Evolutionary conservation across 495 filamentous ascomycete species (phyloP).

Genomic region (Penicillium canariense): DNA sequence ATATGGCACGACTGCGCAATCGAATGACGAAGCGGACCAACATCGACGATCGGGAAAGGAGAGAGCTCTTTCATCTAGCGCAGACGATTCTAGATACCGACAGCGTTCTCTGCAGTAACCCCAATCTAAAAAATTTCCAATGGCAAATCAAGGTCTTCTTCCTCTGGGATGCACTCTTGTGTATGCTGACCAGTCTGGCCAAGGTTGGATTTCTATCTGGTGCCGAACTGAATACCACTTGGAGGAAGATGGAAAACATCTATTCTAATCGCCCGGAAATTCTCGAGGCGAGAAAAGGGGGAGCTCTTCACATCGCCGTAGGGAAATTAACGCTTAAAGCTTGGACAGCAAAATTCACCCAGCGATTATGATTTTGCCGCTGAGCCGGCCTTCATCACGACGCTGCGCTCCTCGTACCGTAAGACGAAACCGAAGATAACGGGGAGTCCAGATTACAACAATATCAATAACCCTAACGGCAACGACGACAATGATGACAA

Average conservation of each 20-base stretch:
- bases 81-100: conserved; percentile 9
- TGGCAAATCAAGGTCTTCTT: conserved; percentile 16
- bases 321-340: neutral
- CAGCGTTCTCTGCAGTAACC: too few relatives aligned
- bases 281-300: neutral
- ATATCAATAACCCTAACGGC: neutral
- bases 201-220: conserved; percentile 2
- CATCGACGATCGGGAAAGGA: conserved; percentile 8
- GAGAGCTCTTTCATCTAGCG: conserved; percentile 17
- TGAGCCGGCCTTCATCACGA: neutral
- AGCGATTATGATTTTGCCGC: neutral
- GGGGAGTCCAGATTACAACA: neutral
- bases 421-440: neutral
- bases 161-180: conserved; percentile 11
- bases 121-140: neutral
- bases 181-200: conserved; percentile 4
- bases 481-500: neutral
- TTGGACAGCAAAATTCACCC: neutral
- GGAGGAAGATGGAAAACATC: conserved; percentile 13
- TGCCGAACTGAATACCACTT: conserved; percentile 3
- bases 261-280: conserved; percentile 4
- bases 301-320: neutral
- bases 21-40: conserved; percentile 10
- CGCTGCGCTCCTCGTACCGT: neutral
- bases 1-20: conserved; percentile 15